Evolutionary conservation across 1,139 yeast genomes (phyloP), one percentile per base, ranked within the genome.

Genomic region (Hyphopichia pseudoburtonii): DNA sequence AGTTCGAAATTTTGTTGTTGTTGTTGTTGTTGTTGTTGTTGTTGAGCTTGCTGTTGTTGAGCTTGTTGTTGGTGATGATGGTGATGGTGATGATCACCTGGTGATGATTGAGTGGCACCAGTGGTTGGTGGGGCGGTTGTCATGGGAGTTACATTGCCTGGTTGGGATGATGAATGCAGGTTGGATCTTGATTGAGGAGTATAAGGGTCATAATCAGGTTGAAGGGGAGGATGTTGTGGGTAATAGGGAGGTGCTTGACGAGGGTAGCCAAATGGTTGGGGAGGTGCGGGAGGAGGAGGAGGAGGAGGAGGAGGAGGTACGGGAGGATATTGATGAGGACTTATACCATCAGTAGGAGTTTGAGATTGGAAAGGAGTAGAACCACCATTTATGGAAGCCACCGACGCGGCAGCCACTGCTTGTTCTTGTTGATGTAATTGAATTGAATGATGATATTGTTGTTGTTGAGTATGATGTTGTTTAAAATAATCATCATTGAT

Each of bases 1-100:
- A 50, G 54, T 23, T 60, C 64, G 38, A 51, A 19, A 12, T 19
- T 22, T 19, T n/a, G 28, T 6, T 10, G 16, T 25, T 25, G 28
- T 25, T 8, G 28, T 25, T n/a, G 28, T 25, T 6, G 28, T 7
- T 8, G 28, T 10, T 4, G 15, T 10, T 8, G 16, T 10, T 10
- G 28, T 25, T 25, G 28, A 5, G 4, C 17, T 12, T 25, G 28
- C 16, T 10, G 28, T 12, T 25, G 28, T 12, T 25, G 28, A 4
- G 12, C 16, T n/a, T 25, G 28, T 3, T 25, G 28, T 12, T 5
- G 16, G 5, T 25, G 28, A 12, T 12, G 14, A 12, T 25, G 12
- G 5, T 25, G 28, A 25, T 25, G 39, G 46, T 23, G 17, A n/a
- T n/a, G n/a, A 36, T 29, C 14, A 41, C 33, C 17, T 38, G 43